Conservation (phyloP, 768 basidiomycete species). For the Tulasnella calospora region DNA sequence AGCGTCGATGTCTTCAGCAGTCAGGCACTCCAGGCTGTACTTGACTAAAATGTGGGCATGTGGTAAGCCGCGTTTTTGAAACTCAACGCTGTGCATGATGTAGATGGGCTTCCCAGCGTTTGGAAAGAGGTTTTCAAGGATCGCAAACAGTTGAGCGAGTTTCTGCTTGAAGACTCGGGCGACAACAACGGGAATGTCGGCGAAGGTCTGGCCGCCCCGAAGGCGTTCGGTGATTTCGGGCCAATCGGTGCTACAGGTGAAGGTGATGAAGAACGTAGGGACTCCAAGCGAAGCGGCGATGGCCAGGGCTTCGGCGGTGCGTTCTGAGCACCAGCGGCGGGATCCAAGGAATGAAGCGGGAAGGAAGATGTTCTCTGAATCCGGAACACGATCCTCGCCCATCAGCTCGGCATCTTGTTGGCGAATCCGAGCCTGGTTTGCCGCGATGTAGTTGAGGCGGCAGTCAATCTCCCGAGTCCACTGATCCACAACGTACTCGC, state of each 20-base stretch:
- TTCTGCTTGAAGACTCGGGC: slow-evolving; percentile 41
- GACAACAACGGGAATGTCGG: slow-evolving; percentile 40
- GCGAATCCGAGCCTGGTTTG: slow-evolving; percentile 32
- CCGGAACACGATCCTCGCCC: slow-evolving; percentile 25
- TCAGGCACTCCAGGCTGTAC: slow-evolving; percentile 31
- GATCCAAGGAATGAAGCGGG: slow-evolving; percentile 41
- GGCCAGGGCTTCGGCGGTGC: slow-evolving; percentile 43
- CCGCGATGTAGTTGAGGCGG: slow-evolving; percentile 36
- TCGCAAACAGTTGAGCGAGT: slow-evolving; percentile 29
- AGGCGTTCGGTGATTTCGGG: slow-evolving; percentile 42
- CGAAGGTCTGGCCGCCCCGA: slow-evolving; percentile 38
- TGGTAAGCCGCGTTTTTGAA: slow-evolving; percentile 43
- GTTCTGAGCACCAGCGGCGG: slow-evolving; percentile 38
- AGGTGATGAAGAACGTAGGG: slow-evolving; percentile 48
- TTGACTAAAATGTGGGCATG: slow-evolving; percentile 44
- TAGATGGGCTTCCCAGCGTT: slow-evolving; percentile 37
- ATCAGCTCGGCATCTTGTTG: slow-evolving; percentile 36
- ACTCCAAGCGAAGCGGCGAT: slow-evolving; percentile 39
- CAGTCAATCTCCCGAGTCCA: slow-evolving; percentile 37
- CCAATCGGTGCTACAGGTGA: slow-evolving; percentile 53
- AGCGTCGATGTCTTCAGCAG: slow-evolving; percentile 35
- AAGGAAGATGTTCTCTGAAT: slow-evolving; percentile 37
- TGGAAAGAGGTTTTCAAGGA: slow-evolving; percentile 35
- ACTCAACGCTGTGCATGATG: slow-evolving; percentile 39
- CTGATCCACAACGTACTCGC: slow-evolving; percentile 43